Evolutionary conservation across 352 stramenopile genomes (phyloP).

Genomic region (Phytophthora fragariae): DNA sequence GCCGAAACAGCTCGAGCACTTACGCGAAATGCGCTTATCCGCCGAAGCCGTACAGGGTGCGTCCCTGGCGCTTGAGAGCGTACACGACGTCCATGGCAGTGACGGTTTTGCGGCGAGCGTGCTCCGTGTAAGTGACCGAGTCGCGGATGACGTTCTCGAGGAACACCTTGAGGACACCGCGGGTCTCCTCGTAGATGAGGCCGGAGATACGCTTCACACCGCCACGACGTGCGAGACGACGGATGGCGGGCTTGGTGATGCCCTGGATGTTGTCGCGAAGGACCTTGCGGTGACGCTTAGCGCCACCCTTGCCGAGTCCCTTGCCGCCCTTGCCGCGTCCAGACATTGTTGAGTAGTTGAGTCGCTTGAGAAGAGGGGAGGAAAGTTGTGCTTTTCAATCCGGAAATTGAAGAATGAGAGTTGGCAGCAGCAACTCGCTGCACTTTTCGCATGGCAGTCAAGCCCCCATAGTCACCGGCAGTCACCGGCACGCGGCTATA

Average conservation of each 20-base stretch:
- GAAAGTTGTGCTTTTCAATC: slow-evolving; percentile 32
- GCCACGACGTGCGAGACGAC: slow-evolving; percentile 97
- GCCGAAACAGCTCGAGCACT: slow-evolving; percentile 78
- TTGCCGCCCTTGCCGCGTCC: slow-evolving; percentile 86
- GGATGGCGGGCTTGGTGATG: slow-evolving; percentile 96
- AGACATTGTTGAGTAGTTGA: slow-evolving; percentile 73
- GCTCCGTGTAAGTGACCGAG: slow-evolving; percentile 96
- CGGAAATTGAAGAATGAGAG: slow-evolving; percentile 73
- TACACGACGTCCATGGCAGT: slow-evolving; percentile 99
- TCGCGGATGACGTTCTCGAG: slow-evolving; percentile 98
- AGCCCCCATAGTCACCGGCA: not conserved
- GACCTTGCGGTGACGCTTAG: slow-evolving; percentile 90
- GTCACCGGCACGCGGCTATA: slow-evolving; percentile 17
- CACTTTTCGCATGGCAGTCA: not conserved
- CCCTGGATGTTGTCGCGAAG: slow-evolving; percentile 93
- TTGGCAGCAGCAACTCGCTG: not conserved
- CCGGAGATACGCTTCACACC: slow-evolving; percentile 98
- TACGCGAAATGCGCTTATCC: slow-evolving; percentile 56
- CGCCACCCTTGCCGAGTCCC: slow-evolving; percentile 84
- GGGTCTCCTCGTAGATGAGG: slow-evolving; percentile 99
- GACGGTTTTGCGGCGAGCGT: slow-evolving; percentile 96
- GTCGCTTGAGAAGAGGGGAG: slow-evolving; percentile 40
- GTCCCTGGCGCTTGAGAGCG: slow-evolving; percentile 97
- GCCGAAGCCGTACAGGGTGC: slow-evolving; percentile 95
- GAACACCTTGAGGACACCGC: slow-evolving; percentile 98